Conservation (phyloP, 345 rosid genomes). For the Pistacia atlantica region DNA sequence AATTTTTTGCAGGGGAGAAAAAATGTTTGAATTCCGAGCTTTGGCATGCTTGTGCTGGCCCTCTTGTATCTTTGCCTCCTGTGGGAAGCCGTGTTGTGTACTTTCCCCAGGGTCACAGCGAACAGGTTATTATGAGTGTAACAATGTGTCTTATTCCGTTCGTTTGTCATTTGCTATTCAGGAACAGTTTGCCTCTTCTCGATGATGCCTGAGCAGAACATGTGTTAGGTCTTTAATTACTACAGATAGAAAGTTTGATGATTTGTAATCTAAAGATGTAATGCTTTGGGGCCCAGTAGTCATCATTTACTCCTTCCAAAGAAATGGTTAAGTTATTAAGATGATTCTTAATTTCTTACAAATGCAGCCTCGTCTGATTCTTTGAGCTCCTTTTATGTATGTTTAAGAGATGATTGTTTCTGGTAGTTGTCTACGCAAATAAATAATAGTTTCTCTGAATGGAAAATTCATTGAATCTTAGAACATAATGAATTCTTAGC, state of each 20-base stretch:
- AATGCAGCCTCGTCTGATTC: background rate
- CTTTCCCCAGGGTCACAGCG: constrained; percentile 96
- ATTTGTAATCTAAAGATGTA: background rate
- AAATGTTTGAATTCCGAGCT: constrained; percentile 80
- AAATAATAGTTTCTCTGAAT: background rate
- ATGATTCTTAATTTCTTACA: background rate
- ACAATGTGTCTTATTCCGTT: background rate
- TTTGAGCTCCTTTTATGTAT: background rate
- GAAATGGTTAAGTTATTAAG: background rate
- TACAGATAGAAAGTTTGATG: background rate
- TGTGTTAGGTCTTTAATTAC: background rate
- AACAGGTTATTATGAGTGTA: constrained; percentile 55
- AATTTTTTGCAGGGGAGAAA: constrained; percentile 62
- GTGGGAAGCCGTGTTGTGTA: constrained; percentile 87
- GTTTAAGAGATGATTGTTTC: background rate
- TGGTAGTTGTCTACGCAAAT: background rate
- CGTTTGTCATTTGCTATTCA: constrained; percentile 4
- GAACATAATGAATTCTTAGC: background rate
- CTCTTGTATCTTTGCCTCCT: constrained; percentile 80
- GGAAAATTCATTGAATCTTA: background rate
- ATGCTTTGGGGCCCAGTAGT: background rate
- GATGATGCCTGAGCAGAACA: background rate
- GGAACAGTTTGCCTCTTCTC: background rate
- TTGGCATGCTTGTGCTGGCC: constrained; percentile 98
- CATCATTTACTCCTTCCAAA: background rate